Evolutionary conservation across 176 grass and related monocot species (phyloP), one percentile per base, ranked within the genome.

Genomic region (Poa annua): DNA sequence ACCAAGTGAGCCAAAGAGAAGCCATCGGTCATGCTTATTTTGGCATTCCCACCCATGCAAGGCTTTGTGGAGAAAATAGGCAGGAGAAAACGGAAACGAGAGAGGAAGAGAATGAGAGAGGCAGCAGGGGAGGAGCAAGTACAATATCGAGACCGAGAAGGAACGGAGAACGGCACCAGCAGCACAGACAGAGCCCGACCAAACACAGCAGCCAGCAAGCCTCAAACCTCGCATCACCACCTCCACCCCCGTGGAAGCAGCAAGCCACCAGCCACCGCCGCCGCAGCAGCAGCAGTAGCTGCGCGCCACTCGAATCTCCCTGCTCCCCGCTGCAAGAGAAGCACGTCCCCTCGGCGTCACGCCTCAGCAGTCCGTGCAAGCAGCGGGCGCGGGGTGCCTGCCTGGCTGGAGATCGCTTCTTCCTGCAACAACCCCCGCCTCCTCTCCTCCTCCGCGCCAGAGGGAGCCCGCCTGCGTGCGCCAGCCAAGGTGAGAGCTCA

Each of bases 401-500:
- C 41, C 83, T 57, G 14, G 50, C 83, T 57, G 79, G 83, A 78
- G 83, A 89, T 86, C 88, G 79, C 65, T 78, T 63, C 65, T 78
- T 63, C 57, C 29, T 50, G 42, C 81, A 59, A 54, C 36, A 4
- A 48, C 20, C 22, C 83, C 45, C 16, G 61, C 50, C 39, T 65
- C 42, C 12, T 36, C 26, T 24, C 41, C 41, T 60, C 41, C 12
- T 57, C 62, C 20, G 63, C 25, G 48, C 49, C 67, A 16, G 41
- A 55, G 34, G n/a, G 54, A 22, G 39, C 44, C 54, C 13, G 25
- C 20, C 3, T 10, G 6, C 14, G 32, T 11, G 67, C 36, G 73
- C 63, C 9, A 64, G 88, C 78, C 75, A 61, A 89, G 83, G 88
- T 85, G 71, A 89, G 83, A 85, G 63, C 64, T 76, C 82, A 22